Conservation (phyloP, 116 monocot genomes). For the Zostera marina region DNA sequence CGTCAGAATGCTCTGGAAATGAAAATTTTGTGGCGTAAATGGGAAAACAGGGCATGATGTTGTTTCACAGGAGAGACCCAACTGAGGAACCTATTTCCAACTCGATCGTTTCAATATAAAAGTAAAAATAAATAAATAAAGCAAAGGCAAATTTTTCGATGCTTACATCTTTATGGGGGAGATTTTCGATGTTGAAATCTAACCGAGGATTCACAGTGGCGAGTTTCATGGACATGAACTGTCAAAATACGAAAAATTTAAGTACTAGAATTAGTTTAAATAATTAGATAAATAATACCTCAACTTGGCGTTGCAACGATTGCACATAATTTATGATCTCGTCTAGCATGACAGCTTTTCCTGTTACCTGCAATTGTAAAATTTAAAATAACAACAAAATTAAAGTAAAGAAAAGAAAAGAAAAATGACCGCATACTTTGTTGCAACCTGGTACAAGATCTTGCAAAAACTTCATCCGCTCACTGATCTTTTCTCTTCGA, state of each 20-base stretch:
- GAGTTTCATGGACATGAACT: slow-evolving; percentile 90
- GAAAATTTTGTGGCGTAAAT: slow-evolving; percentile 3
- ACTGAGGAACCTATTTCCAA: neutral
- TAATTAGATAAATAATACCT: slow-evolving; percentile 2
- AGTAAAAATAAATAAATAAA: no score
- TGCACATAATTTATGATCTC: slow-evolving; percentile 15
- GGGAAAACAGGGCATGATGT: slow-evolving; percentile 11
- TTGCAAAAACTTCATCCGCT: slow-evolving; percentile 75
- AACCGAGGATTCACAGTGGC: slow-evolving; percentile 52
- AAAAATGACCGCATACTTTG: slow-evolving; percentile 18
- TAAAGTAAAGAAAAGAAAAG: neutral
- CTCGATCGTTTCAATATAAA: no score
- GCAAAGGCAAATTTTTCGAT: no score
- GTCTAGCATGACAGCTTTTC: slow-evolving; percentile 12
- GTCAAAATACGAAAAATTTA: slow-evolving; percentile 4
- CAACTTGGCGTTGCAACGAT: slow-evolving; percentile 12
- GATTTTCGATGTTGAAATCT: slow-evolving; percentile 41
- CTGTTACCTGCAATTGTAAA: slow-evolving; percentile 3
- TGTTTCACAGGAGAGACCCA: slow-evolving; percentile 1
- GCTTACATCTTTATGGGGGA: slow-evolving; percentile 54
- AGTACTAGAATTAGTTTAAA: neutral
- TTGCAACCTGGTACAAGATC: slow-evolving; percentile 79
- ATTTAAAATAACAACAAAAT: neutral
- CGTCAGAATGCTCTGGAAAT: neutral
- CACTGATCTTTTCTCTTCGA: slow-evolving; percentile 79